phyloP scores from a whole-genome alignment of 2,329 filamentous ascomycete genomes.

The Alternaria tenuissima region DNA sequence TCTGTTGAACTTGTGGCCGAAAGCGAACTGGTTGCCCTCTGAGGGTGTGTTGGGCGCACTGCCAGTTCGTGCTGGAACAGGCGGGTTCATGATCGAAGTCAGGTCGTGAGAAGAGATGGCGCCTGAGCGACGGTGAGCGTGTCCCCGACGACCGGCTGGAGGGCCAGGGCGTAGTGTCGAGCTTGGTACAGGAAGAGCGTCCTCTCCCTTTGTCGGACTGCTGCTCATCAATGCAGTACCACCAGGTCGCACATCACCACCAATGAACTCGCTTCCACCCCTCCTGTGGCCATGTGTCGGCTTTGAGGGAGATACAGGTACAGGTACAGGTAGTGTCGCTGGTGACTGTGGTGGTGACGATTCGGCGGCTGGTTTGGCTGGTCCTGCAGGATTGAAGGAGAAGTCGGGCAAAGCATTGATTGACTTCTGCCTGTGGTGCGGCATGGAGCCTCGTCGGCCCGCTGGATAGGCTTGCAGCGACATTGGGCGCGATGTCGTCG shows the following conservation, averaged over 20 bases:
- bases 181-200: slow-evolving; percentile 64
- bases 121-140: slow-evolving; percentile 80
- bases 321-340: slow-evolving; percentile 46
- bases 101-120: slow-evolving; percentile 87
- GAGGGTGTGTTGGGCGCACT: slow-evolving; percentile 72
- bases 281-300: slow-evolving; percentile 70
- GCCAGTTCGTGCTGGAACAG: slow-evolving; percentile 62
- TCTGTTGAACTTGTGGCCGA: slow-evolving; percentile 48
- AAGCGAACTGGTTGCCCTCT: slow-evolving; percentile 53
- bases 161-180: slow-evolving; percentile 59
- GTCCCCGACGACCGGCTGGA: slow-evolving; percentile 68
- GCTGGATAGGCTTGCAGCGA: slow-evolving; percentile 49
- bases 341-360: slow-evolving; percentile 52
- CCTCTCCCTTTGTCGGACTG: slow-evolving; percentile 73
- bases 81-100: slow-evolving; percentile 71
- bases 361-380: slow-evolving; percentile 39
- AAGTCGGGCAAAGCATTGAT: slow-evolving; percentile 57
- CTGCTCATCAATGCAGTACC: slow-evolving; percentile 68
- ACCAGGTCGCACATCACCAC: slow-evolving; percentile 67
- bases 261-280: slow-evolving; percentile 86
- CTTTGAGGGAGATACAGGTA: slow-evolving; percentile 59
- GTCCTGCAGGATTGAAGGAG: slow-evolving; percentile 58
- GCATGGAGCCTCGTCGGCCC: slow-evolving; percentile 45
- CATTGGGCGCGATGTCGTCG: slow-evolving; percentile 48
- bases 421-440: slow-evolving; percentile 52